These are phyloP conservation scores for Trichoderma virens DNA, from an alignment of 495 filamentous ascomycete genomes.

Conservation along the genomic window DNA sequence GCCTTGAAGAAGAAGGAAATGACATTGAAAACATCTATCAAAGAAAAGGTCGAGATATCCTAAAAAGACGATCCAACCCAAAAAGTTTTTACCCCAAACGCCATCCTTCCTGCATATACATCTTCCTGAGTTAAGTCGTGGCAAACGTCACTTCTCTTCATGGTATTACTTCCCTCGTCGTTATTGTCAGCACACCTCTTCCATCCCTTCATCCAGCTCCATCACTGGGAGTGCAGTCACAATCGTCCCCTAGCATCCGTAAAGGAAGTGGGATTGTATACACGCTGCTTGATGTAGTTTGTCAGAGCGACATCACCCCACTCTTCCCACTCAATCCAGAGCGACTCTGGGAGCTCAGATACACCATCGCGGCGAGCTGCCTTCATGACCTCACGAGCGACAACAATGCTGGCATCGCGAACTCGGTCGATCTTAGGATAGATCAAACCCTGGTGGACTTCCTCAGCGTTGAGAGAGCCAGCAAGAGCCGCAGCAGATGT, in stretches of 20 bases:
- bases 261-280: slow-evolving; percentile 61
- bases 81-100: not conserved
- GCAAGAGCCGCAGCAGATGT: slow-evolving; percentile 78
- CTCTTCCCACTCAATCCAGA: slow-evolving; percentile 76
- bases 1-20: not conserved
- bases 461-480: slow-evolving; percentile 67
- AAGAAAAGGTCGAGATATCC: not conserved
- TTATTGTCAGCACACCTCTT: not conserved
- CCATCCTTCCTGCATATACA: not conserved
- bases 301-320: slow-evolving; percentile 71
- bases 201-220: not conserved
- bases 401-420: slow-evolving; percentile 77
- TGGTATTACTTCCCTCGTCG: not conserved
- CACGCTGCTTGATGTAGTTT: slow-evolving; percentile 67
- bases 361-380: slow-evolving; percentile 60
- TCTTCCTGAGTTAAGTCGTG: not conserved
- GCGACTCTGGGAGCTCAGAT: slow-evolving; percentile 51
- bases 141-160: not conserved
- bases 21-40: not conserved
- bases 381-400: slow-evolving; percentile 89
- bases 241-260: not conserved
- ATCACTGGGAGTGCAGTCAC: not conserved
- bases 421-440: slow-evolving; percentile 94
- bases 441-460: slow-evolving; percentile 72
- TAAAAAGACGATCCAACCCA: not conserved